These are phyloP conservation scores for Lineolata rhizophorae DNA, from an alignment of 495 filamentous ascomycete genomes.

Conservation along the genomic window DNA sequence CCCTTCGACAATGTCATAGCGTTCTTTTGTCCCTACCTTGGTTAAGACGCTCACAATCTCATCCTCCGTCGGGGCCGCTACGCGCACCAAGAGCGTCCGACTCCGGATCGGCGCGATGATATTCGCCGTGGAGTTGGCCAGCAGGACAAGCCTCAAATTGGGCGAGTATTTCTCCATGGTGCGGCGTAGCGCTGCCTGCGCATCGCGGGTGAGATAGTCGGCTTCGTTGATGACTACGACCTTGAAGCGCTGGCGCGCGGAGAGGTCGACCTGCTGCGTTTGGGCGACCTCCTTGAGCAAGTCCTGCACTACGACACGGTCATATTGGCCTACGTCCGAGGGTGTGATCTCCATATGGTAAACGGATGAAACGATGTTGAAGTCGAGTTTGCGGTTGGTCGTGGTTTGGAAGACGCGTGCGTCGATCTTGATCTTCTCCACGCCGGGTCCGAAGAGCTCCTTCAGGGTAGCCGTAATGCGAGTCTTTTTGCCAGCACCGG, in stretches of 20 bases:
- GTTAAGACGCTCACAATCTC: constrained; percentile 66
- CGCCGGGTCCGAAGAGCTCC: constrained; percentile 75
- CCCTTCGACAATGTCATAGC: constrained; percentile 43
- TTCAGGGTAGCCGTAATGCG: constrained; percentile 84
- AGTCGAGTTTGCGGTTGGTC: constrained; percentile 89
- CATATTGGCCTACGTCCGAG: constrained; percentile 89
- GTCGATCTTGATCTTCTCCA: constrained; percentile 96
- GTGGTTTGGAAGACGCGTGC: constrained; percentile 88
- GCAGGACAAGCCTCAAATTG: constrained; percentile 71
- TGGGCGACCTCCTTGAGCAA: constrained; percentile 94
- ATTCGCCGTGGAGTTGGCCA: constrained; percentile 88
- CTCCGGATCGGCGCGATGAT: constrained; percentile 93
- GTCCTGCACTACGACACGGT: constrained; percentile 87
- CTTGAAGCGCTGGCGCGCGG: constrained; percentile 83
- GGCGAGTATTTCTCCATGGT: constrained; percentile 99
- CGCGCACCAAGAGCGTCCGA: constrained; percentile 71
- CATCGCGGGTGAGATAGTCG: constrained; percentile 85
- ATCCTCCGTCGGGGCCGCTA: constrained; percentile 65
- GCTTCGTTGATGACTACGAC: constrained; percentile 98
- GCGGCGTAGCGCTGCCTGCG: constrained; percentile 78
- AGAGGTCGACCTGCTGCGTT: constrained; percentile 87
- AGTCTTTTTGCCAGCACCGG: constrained; percentile 93
- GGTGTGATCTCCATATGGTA: constrained; percentile 98
- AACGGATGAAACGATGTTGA: constrained; percentile 88
- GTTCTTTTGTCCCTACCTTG: constrained; percentile 53